phyloP scores from a whole-genome alignment of 768 basidiomycete genomes.

The Lactarius hatsudake region DNA sequence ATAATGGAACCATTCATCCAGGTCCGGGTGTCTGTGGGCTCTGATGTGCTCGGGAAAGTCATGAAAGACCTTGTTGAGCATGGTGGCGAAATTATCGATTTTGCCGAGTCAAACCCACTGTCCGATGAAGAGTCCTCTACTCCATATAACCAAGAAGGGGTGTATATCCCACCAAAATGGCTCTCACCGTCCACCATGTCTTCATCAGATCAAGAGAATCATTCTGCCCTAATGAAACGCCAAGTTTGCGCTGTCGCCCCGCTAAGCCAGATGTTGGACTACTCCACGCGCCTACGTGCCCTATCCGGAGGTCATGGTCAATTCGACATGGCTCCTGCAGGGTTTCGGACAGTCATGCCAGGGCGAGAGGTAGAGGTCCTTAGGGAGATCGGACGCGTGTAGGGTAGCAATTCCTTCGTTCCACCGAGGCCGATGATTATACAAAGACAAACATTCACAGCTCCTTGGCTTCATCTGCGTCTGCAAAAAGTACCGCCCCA shows the following conservation, averaged over 20 bases:
- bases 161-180: conserved; percentile 74
- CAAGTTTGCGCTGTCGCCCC: conserved; percentile 72
- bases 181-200: conserved; percentile 63
- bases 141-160: conserved; percentile 52
- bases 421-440: background rate
- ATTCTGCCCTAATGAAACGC: conserved; percentile 47
- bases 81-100: conserved; percentile 73
- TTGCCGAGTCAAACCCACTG: conserved; percentile 44
- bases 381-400: conserved; percentile 74
- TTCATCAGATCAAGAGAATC: conserved; percentile 31
- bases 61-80: conserved; percentile 84
- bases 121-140: conserved; percentile 40
- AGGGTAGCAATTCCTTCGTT: conserved; percentile 25
- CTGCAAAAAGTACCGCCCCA: conserved; percentile 69
- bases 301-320: conserved; percentile 78
- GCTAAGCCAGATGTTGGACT: conserved; percentile 79
- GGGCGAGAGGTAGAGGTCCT: conserved; percentile 68
- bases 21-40: conserved; percentile 64
- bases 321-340: conserved; percentile 78
- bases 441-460: conserved; percentile 36
- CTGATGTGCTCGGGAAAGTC: conserved; percentile 69
- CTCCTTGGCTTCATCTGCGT: conserved; percentile 75
- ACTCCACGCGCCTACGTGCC: conserved; percentile 72
- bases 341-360: conserved; percentile 66
- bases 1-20: conserved; percentile 76